phyloP scores from a whole-genome alignment of 2,329 filamentous ascomycete genomes.

The Onygenales sp. region DNA sequence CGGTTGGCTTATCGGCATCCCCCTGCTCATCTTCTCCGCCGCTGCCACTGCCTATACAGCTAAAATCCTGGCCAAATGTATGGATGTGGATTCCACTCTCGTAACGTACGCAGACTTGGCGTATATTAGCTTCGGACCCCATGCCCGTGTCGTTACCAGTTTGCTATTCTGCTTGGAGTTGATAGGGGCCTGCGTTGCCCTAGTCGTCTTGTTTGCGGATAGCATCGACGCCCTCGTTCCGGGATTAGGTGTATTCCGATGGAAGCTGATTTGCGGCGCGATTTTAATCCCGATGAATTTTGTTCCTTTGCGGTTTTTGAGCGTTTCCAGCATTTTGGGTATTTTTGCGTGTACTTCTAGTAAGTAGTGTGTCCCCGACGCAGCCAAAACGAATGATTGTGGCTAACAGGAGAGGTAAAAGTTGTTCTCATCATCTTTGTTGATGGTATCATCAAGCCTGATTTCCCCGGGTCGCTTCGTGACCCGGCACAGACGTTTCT shows the following conservation, averaged over 20 bases:
- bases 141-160: slow-evolving; percentile 71
- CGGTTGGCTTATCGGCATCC: slow-evolving; percentile 76
- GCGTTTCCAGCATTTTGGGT: slow-evolving; percentile 86
- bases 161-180: slow-evolving; percentile 82
- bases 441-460: slow-evolving; percentile 76
- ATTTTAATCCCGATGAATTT: slow-evolving; percentile 76
- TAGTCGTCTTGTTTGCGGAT: slow-evolving; percentile 89
- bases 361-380: slow-evolving; percentile 39
- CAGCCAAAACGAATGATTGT: background rate
- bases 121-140: slow-evolving; percentile 77
- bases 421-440: slow-evolving; percentile 76
- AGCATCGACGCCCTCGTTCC: slow-evolving; percentile 73
- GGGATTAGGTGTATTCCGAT: slow-evolving; percentile 55
- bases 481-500: slow-evolving; percentile 71
- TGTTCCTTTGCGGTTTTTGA: slow-evolving; percentile 70
- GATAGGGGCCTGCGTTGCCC: slow-evolving; percentile 76
- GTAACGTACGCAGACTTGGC: slow-evolving; percentile 94
- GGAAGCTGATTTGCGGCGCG: slow-evolving; percentile 77
- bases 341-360: slow-evolving; percentile 82
- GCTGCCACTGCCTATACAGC: slow-evolving; percentile 77
- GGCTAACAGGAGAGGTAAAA: slow-evolving; percentile 24
- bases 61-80: slow-evolving; percentile 72
- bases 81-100: slow-evolving; percentile 73
- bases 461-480: slow-evolving; percentile 70
- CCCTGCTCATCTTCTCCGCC: slow-evolving; percentile 65